phyloP scores from a whole-genome alignment of 129 eudicot genomes.

The Kitagawia praeruptora region DNA sequence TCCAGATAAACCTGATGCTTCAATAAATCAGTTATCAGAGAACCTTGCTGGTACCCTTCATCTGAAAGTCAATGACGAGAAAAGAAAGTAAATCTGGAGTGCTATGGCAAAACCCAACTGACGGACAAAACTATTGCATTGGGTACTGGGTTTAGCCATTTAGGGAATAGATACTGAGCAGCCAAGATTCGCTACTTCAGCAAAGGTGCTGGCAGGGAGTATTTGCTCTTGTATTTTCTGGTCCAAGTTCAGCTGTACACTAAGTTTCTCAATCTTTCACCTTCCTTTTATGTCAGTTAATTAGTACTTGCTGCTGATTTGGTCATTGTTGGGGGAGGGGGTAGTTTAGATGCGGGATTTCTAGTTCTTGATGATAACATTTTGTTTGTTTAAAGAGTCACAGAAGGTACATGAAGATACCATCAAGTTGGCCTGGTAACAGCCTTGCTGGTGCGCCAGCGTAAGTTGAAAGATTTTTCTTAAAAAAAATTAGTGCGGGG shows the following conservation, averaged over 20 bases:
- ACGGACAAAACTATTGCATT: background rate
- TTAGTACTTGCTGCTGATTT: background rate
- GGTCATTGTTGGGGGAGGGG: background rate
- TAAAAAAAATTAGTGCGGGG: background rate
- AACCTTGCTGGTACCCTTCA: constrained; percentile 9
- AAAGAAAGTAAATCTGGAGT: background rate
- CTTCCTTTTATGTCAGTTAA: background rate
- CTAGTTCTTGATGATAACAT: background rate
- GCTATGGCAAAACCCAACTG: background rate
- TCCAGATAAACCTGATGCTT: constrained; percentile 1
- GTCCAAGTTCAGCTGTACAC: constrained; percentile 7
- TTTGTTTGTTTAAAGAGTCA: background rate
- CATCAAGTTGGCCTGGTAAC: background rate
- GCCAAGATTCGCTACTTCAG: background rate
- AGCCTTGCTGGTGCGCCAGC: background rate
- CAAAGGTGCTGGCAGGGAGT: background rate
- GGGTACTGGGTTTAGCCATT: background rate
- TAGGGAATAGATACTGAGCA: background rate
- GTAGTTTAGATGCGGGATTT: background rate
- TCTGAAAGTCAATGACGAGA: background rate
- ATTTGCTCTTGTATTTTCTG: background rate
- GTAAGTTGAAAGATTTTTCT: background rate
- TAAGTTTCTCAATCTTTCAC: background rate
- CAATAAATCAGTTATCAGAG: constrained; percentile 5
- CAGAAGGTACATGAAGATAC: background rate